Percentiles rank a stretch among this genome's conserved stretches.
These are phyloP conservation scores for Saccharomycopsis sp. DNA, from an alignment of 805 yeast species.

Conservation along the genomic window DNA sequence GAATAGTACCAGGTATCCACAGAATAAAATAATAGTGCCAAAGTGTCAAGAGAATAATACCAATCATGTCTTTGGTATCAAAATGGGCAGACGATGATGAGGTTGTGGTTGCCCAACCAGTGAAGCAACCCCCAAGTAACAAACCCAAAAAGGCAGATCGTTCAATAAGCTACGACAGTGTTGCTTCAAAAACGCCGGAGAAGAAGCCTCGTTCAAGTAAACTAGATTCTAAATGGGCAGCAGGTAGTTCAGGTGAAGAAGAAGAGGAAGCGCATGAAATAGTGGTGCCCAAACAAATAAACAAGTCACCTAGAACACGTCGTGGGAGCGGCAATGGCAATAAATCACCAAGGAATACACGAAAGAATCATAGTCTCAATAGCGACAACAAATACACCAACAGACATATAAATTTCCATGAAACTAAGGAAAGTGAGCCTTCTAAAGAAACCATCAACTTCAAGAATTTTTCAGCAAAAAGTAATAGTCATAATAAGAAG, in stretches of 20 bases:
- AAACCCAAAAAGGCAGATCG: neutral
- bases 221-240: conserved; percentile 6
- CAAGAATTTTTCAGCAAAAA: neutral
- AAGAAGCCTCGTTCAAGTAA: neutral
- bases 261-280: neutral
- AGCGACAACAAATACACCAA: neutral
- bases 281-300: neutral
- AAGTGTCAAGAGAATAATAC: neutral
- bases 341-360: neutral
- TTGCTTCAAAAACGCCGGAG: neutral
- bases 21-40: too few relatives aligned
- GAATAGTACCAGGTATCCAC: too few relatives aligned
- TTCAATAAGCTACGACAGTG: neutral
- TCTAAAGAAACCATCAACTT: neutral
- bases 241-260: neutral
- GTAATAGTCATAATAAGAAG: neutral
- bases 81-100: conserved; percentile 8
- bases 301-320: neutral
- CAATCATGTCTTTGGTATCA: conserved; percentile 5
- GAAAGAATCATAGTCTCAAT: neutral
- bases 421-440: neutral
- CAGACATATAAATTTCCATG: neutral
- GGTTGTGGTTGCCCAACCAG: neutral
- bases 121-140: neutral
- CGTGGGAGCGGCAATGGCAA: neutral